Evolutionary conservation across 2,329 filamentous ascomycete genomes (phyloP).

Genomic region (Aspergillus ruber): DNA sequence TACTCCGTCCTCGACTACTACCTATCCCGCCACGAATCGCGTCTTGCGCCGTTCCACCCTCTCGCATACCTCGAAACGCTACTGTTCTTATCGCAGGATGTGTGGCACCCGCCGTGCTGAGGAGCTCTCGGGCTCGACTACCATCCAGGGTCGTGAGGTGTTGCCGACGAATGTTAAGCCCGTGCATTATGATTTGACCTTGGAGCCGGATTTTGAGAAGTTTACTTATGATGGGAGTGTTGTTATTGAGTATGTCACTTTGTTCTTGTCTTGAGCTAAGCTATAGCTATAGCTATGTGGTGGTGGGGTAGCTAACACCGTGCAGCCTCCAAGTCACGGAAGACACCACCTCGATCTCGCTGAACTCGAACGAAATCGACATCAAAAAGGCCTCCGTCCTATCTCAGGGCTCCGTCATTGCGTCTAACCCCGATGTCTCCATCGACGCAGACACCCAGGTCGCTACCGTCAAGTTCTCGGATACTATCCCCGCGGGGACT

Average conservation of each 20-base stretch:
- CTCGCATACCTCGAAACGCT: slow-evolving; percentile 39
- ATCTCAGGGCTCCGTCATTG: slow-evolving; percentile 47
- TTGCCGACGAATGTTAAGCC: slow-evolving; percentile 88
- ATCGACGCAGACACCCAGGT: slow-evolving; percentile 76
- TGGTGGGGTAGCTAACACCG: slow-evolving; percentile 7
- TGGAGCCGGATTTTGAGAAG: slow-evolving; percentile 84
- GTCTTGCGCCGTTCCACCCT: slow-evolving; percentile 19
- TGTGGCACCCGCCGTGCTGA: slow-evolving; percentile 64
- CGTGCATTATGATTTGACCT: slow-evolving; percentile 81
- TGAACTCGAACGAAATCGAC: slow-evolving; percentile 82
- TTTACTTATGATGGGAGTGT: slow-evolving; percentile 83
- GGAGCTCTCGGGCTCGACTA: slow-evolving; percentile 48
- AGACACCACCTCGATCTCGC: slow-evolving; percentile 74
- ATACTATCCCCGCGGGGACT: slow-evolving; percentile 64
- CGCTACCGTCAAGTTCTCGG: slow-evolving; percentile 71
- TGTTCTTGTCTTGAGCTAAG: neutral
- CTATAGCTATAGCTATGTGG: neutral
- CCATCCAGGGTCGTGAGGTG: slow-evolving; percentile 69
- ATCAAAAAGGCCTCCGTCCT: slow-evolving; percentile 68
- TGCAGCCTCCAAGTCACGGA: slow-evolving; percentile 69
- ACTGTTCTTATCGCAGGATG: slow-evolving; percentile 69
- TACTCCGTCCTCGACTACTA: slow-evolving; percentile 16
- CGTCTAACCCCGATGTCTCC: slow-evolving; percentile 60
- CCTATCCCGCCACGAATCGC: slow-evolving; percentile 14
- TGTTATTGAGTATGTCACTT: slow-evolving; percentile 61